Evolutionary conservation across 805 yeast genomes (phyloP).

Genomic region (Kuraishia capsulata): DNA sequence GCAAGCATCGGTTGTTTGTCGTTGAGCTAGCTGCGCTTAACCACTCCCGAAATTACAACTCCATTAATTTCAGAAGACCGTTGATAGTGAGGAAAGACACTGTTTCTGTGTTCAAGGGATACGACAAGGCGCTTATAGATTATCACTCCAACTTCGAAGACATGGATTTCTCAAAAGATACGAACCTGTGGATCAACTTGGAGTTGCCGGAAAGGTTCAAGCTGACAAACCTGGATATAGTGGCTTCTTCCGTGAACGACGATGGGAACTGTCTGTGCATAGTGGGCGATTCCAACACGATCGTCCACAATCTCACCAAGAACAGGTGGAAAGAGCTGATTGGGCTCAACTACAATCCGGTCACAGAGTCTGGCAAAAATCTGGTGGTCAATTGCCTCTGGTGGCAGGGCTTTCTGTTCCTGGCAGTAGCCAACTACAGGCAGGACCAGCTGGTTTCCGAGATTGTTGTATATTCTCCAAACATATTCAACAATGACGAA

Average conservation of each 20-base stretch:
- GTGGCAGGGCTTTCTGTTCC: conserved; percentile 22
- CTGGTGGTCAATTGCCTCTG: conserved; percentile 26
- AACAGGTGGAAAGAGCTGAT: conserved; percentile 32
- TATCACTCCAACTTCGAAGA: conserved; percentile 16
- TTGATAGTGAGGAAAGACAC: conserved; percentile 29
- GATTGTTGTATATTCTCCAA: conserved; percentile 17
- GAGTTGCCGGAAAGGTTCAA: conserved; percentile 35
- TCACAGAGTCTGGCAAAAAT: conserved; percentile 20
- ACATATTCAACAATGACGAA: conserved; percentile 12
- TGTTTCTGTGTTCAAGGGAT: conserved; percentile 35
- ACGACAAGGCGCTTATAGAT: conserved; percentile 30
- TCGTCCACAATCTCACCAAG: conserved; percentile 27
- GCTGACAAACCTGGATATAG: conserved; percentile 32
- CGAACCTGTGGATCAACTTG: conserved; percentile 36
- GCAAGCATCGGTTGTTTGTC: conserved; percentile 19
- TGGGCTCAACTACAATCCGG: conserved; percentile 21
- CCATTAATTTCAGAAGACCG: conserved; percentile 26
- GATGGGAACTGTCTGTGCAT: conserved; percentile 42
- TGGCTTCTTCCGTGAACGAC: conserved; percentile 29
- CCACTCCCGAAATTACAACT: conserved; percentile 12
- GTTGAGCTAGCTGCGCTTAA: conserved; percentile 15
- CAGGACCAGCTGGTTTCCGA: conserved; percentile 17
- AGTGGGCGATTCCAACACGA: conserved; percentile 38
- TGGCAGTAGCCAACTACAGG: conserved; percentile 12
- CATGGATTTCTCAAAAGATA: conserved; percentile 23